Evolutionary conservation across 176 grass and related monocot genomes (phyloP).

Genomic region (Oryza longistaminata): DNA sequence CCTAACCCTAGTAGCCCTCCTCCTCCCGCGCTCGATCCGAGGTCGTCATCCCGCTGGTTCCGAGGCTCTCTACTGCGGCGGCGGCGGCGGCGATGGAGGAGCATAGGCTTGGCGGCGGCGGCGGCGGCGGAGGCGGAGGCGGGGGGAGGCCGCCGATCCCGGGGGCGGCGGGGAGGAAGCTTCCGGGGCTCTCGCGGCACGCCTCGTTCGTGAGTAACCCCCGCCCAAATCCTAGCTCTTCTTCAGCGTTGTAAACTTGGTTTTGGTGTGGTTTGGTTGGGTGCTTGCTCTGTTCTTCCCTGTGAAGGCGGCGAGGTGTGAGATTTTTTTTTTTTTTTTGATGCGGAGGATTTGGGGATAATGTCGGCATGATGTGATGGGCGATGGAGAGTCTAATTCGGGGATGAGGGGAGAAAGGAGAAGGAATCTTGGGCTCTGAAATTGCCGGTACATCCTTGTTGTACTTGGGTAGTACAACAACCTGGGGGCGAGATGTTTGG

Average conservation of each 20-base stretch:
- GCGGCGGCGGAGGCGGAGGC: neutral
- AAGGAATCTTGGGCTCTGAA: slow-evolving; percentile 8
- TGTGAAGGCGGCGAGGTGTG: neutral
- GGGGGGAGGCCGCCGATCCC: slow-evolving; percentile 59
- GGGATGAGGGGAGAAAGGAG: neutral
- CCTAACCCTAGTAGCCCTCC: slow-evolving; percentile 46
- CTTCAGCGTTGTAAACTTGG: neutral
- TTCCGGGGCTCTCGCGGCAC: slow-evolving; percentile 57
- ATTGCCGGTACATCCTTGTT: slow-evolving; percentile 2
- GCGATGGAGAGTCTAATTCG: neutral
- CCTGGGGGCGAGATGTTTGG: slow-evolving; percentile 4
- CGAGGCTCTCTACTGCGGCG: neutral
- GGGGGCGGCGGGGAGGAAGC: slow-evolving; percentile 36
- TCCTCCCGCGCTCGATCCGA: neutral
- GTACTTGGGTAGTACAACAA: slow-evolving; percentile 26
- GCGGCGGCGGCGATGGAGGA: slow-evolving; percentile 38
- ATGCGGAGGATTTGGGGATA: neutral
- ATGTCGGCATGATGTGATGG: neutral
- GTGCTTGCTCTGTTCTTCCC: neutral
- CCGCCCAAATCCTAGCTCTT: slow-evolving; percentile 18
- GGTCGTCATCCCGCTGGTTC: neutral
- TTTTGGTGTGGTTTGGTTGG: neutral
- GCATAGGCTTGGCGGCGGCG: slow-evolving; percentile 21
- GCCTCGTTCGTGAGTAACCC: slow-evolving; percentile 63
- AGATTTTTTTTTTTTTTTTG: neutral